Evolutionary conservation across 2,329 filamentous ascomycete genomes (phyloP).

Genomic region (Sporothrix mexicana): DNA sequence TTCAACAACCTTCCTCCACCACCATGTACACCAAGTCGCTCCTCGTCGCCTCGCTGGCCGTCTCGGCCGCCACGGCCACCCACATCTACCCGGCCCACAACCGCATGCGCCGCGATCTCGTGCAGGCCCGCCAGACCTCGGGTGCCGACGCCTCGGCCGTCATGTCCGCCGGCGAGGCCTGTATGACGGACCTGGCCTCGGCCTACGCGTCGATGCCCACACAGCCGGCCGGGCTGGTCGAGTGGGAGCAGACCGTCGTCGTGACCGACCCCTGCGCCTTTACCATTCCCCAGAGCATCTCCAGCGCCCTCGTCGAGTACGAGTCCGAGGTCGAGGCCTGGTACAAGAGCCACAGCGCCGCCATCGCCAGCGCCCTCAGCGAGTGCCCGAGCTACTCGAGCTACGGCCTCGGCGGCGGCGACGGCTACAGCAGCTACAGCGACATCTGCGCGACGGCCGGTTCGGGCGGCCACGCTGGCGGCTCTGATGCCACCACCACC

Average conservation of each 20-base stretch:
- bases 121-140: constrained; percentile 39
- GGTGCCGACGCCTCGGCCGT: constrained; percentile 13
- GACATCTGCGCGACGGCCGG: background rate
- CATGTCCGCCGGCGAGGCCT: constrained; percentile 28
- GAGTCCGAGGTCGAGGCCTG: constrained; percentile 39
- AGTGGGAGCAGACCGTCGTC: constrained; percentile 36
- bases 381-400: constrained; percentile 40
- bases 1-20: constrained; percentile 9
- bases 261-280: constrained; percentile 41
- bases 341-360: constrained; percentile 39
- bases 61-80: constrained; percentile 39
- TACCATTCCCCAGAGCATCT: constrained; percentile 40
- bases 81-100: constrained; percentile 36
- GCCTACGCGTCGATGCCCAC: constrained; percentile 40
- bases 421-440: no score
- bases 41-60: constrained; percentile 39
- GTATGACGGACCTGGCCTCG: constrained; percentile 37
- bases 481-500: background rate
- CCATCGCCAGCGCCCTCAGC: constrained; percentile 38
- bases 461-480: background rate
- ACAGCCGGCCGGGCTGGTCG: constrained; percentile 37
- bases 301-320: constrained; percentile 38
- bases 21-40: constrained; percentile 39
- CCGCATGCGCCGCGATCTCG: constrained; percentile 37
- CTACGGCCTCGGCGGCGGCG: constrained; percentile 23